Conservation (phyloP, 352 stramenopile species). For the Globisporangium irregulare region DNA sequence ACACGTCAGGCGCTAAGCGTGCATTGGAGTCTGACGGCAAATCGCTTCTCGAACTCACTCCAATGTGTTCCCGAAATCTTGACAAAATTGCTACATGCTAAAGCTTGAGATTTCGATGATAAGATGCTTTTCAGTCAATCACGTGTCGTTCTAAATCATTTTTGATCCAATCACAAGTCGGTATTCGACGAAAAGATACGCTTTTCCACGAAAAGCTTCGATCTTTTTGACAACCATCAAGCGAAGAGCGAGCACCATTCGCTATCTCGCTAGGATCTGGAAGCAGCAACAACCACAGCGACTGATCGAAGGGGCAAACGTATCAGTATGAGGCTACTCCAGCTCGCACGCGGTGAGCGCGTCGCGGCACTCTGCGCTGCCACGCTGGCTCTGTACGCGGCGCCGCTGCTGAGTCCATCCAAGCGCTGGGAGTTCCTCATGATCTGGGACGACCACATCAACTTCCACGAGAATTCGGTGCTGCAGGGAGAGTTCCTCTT, state of each 20-base stretch:
- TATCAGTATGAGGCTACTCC: not conserved
- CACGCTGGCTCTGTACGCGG: not conserved
- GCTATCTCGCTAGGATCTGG: not conserved
- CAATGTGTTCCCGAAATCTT: too few relatives aligned
- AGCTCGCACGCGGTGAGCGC: not conserved
- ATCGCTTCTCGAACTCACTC: too few relatives aligned
- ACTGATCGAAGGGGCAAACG: not conserved
- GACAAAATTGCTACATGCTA: too few relatives aligned
- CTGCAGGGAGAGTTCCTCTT: slow-evolving; percentile 15
- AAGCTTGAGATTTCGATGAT: too few relatives aligned
- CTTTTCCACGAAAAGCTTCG: not conserved
- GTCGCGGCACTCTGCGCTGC: not conserved
- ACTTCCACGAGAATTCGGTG: not conserved
- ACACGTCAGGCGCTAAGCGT: too few relatives aligned
- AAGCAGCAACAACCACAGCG: not conserved
- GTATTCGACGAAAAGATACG: not conserved
- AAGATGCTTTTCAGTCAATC: not conserved
- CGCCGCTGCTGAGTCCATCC: not conserved
- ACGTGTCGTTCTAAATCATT: not conserved
- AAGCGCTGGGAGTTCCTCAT: not conserved
- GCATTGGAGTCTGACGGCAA: too few relatives aligned
- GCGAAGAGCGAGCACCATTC: not conserved
- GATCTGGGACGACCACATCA: not conserved
- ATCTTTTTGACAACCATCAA: not conserved
- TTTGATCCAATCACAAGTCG: not conserved